A percentile compares a stretch with the other conserved stretches of the same genome.
Conservation (phyloP, 2,329 filamentous ascomycete genomes). For the Colletotrichum filicis region DNA sequence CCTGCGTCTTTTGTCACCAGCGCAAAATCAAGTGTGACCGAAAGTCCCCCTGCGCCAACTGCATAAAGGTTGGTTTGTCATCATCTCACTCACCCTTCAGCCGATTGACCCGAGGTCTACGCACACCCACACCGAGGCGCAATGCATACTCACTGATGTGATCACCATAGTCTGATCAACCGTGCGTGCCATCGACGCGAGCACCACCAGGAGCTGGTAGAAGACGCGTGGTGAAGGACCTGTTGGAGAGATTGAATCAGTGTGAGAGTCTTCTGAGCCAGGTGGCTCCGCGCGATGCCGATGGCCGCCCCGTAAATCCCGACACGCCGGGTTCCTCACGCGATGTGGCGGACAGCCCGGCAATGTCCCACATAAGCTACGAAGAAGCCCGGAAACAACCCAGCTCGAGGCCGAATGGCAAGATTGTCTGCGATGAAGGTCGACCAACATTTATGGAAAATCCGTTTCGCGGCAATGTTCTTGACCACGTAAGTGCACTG, state of each 20-base stretch:
- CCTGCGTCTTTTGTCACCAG: constrained; percentile 68
- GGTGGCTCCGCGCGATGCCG: constrained; percentile 18
- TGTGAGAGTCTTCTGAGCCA: constrained; percentile 24
- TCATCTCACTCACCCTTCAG: not conserved
- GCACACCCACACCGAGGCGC: not conserved
- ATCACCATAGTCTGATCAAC: constrained; percentile 54
- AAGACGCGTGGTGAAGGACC: constrained; percentile 16
- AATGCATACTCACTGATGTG: constrained; percentile 57
- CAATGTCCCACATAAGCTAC: constrained; percentile 23
- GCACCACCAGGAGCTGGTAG: constrained; percentile 19
- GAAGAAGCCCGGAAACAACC: constrained; percentile 19
- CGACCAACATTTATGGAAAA: constrained; percentile 67
- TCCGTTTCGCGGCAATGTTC: constrained; percentile 62
- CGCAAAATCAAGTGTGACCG: constrained; percentile 72
- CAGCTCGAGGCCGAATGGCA: constrained; percentile 45
- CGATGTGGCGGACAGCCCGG: not conserved
- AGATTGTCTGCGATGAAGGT: constrained; percentile 65
- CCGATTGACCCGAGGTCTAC: not conserved
- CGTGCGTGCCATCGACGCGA: constrained; percentile 21
- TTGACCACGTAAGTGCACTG: constrained; percentile 60
- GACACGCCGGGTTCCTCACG: not conserved
- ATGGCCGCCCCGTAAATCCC: not conserved
- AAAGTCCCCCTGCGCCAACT: constrained; percentile 65
- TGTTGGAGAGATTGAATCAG: constrained; percentile 22
- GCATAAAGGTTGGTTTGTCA: constrained; percentile 45